Evolutionary conservation across 2,329 filamentous ascomycete genomes (phyloP), one percentile per base, ranked within the genome.

Genomic region (Hyphodiscus sp.): DNA sequence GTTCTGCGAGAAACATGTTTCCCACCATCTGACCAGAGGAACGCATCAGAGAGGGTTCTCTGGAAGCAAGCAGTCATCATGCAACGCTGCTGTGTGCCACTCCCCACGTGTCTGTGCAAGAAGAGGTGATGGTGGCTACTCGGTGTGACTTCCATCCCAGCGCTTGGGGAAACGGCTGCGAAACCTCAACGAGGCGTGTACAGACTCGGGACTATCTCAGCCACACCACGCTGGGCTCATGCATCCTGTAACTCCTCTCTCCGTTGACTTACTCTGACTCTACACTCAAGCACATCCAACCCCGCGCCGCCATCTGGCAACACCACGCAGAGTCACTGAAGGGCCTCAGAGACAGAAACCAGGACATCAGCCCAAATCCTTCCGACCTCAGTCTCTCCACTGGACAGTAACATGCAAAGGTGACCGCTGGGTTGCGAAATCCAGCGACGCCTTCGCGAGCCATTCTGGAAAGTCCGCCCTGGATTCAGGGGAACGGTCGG

Each of bases 131-230:
- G 33, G 33, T 38, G 33, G 33, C 33, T 38, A 38, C 33, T 38
- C 33, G 33, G 33, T 38, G 33, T 38, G 23, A 26, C 23, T 50
- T 23, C 48, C 23, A 44, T 46, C 43, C 41, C 26, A 52, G 54
- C 54, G 54, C 54, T 41, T 53, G 48, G 26, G 44, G 54, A 53
- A 56, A 56, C 54, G 47, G 48, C 51, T 44, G 19, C 52, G 51
- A 56, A 53, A 56, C 54, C 42, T 45, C 48, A 23, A 43, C 45
- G 26, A 16, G 48, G 13, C n/a, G 20, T n/a, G n/a, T n/a, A n/a
- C n/a, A n/a, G n/a, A n/a, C n/a, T n/a, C n/a, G n/a, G n/a, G n/a
- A n/a, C 18, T 16, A 13, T n/a, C 46, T 54, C 47, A 54, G 52
- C 52, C 48, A 54, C 52, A 43, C 11, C 18, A 30, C 33, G 33